Percentiles rank a stretch among this genome's conserved stretches.
These are phyloP conservation scores for Teratosphaeria zuluensis DNA, from an alignment of 2,329 filamentous ascomycete genomes.

Conservation along the genomic window DNA sequence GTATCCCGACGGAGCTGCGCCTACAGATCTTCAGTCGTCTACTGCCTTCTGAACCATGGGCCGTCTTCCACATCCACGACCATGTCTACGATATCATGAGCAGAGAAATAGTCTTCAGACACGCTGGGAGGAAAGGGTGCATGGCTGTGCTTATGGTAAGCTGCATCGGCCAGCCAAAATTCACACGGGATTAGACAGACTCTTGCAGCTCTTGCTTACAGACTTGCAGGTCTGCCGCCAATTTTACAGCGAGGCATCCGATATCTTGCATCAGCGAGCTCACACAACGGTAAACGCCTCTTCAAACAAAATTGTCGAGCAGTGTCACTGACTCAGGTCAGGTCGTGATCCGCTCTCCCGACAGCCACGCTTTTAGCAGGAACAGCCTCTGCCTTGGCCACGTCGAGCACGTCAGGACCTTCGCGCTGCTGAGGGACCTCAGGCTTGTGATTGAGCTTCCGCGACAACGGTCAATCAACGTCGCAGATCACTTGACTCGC, in stretches of 20 bases:
- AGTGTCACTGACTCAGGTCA: neutral
- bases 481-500: neutral
- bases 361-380: neutral
- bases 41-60: neutral
- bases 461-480: neutral
- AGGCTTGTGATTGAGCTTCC: neutral
- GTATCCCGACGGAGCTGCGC: slow-evolving; percentile 1
- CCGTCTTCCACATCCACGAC: neutral
- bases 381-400: neutral
- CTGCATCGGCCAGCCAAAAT: neutral
- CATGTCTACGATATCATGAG: neutral
- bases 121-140: neutral
- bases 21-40: slow-evolving; percentile 1
- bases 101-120: neutral
- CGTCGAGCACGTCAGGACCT: neutral
- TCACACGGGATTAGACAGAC: neutral
- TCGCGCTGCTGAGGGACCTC: neutral
- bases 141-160: neutral
- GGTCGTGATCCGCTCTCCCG: neutral
- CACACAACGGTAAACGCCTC: neutral
- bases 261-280: neutral
- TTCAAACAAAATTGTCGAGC: neutral
- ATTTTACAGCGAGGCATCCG: neutral
- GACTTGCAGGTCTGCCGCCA: neutral
- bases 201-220: neutral